These are phyloP conservation scores for Vigna angularis DNA, from an alignment of 306 rosid species.

Conservation along the genomic window DNA sequence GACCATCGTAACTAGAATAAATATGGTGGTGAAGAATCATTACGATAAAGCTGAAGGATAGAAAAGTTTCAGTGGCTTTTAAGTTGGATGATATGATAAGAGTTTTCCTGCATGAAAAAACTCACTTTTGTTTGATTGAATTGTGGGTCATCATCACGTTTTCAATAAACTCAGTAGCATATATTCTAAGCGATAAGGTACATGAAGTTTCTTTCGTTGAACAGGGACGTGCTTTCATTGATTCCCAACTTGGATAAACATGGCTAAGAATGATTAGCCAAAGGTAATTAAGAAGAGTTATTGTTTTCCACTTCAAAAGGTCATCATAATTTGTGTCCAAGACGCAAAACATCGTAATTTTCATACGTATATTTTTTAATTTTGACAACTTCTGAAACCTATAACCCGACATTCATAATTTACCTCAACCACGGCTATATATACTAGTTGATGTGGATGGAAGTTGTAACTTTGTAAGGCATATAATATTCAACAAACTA, in stretches of 20 bases:
- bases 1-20: too few species aligned
- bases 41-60: too few species aligned
- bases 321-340: slow-evolving; percentile 31
- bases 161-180: slow-evolving; percentile 5
- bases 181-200: slow-evolving; percentile 33
- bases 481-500: too few species aligned
- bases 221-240: slow-evolving; percentile 4
- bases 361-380: too few species aligned
- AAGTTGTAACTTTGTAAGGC: background rate
- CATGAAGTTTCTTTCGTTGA: slow-evolving; percentile 22
- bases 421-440: background rate
- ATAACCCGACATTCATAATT: slow-evolving; percentile 21
- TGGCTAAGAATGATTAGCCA: background rate
- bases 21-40: too few species aligned
- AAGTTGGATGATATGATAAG: too few species aligned
- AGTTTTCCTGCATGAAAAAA: background rate
- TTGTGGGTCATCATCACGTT: slow-evolving; percentile 35
- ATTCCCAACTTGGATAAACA: slow-evolving; percentile 15
- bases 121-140: slow-evolving; percentile 21
- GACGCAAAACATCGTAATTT: background rate
- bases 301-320: background rate
- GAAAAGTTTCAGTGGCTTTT: too few species aligned
- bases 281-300: background rate
- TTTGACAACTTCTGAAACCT: too few species aligned
- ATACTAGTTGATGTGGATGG: slow-evolving; percentile 35